phyloP scores from a whole-genome alignment of 2,329 filamentous ascomycete genomes.

The Sporothrix humicola region DNA sequence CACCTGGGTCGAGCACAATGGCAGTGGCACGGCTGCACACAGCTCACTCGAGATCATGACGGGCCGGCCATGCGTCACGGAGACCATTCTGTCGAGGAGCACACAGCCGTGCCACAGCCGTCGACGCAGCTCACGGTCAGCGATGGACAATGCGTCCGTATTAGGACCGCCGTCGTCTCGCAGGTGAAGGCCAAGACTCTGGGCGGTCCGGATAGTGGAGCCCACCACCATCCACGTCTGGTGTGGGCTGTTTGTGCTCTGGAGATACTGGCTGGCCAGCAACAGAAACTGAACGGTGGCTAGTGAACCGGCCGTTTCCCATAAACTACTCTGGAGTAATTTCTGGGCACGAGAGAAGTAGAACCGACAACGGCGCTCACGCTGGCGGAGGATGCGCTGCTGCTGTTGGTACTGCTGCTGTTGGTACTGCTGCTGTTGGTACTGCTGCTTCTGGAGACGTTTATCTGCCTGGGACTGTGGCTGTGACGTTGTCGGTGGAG shows the following conservation, averaged over 20 bases:
- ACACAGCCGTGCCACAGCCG: conserved; percentile 10
- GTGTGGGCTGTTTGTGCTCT: conserved; percentile 5
- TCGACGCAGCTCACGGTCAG: not conserved
- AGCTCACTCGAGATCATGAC: not conserved
- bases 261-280: not conserved
- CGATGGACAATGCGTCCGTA: not conserved
- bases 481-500: not conserved
- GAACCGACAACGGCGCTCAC: not conserved
- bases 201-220: not conserved
- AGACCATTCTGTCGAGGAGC: not conserved
- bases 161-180: not conserved
- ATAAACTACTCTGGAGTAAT: not conserved
- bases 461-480: not conserved
- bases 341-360: not conserved
- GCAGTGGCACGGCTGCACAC: not conserved
- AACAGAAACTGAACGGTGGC: not conserved
- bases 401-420: not conserved
- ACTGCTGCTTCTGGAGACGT: not conserved
- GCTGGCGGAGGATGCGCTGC: conserved; percentile 7
- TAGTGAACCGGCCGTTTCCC: conserved; percentile 6
- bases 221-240: conserved; percentile 16
- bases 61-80: not conserved
- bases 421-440: not conserved
- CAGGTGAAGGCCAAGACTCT: not conserved
- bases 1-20: not conserved